Evolutionary conservation across 768 basidiomycete species (phyloP), one percentile per base, ranked within the genome.

Genomic region (Sporobolomyces roseus): DNA sequence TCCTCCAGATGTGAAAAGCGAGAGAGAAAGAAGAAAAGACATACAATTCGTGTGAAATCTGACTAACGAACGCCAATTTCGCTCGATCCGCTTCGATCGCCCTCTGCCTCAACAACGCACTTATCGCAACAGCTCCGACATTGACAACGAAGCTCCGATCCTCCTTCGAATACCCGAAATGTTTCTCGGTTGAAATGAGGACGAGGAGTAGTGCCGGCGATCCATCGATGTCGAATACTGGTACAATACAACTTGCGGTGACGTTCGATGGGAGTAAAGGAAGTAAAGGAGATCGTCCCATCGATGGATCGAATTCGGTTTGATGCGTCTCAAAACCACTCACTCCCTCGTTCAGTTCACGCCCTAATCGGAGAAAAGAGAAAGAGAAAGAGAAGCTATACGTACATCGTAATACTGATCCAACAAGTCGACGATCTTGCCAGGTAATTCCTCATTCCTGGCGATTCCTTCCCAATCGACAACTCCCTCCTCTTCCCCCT

Each of bases 141-240:
- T 59, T 61, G 13, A 36, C 7, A 1, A 53, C 63, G 36, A 69
- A 69, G 4, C 32, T 45, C 7, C 49, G 38, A 17, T 69, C 68
- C 29, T 21, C 35, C 27, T 51, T 43, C 12, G 21, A n/a, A 25
- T 33, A 60, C 43, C 49, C 43, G 49, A 63, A 66, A 56, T 65
- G 61, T 17, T 52, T 36, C n/a, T 66, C 70, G 19, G 41, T 56
- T 35, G 65, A 66, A 2, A 65, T 56, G 17, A 71, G 45, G 17
- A 71, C 52, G 38, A 71, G 46, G 14, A 73, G 38, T 4, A 68
- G 13, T 17, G 67, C 51, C 0, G 71, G 64, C 7, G 36, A 29
- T 19, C 67, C 52, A 43, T 63, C 61, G 33, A 63, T 55, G 52
- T 73, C 71, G 35, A 73, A 73, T 6, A 73, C 32, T 14, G 70